Percentiles rank a stretch among this genome's conserved stretches.
phyloP scores from a whole-genome alignment of 495 filamentous ascomycete genomes.

The Penicillium canariense region DNA sequence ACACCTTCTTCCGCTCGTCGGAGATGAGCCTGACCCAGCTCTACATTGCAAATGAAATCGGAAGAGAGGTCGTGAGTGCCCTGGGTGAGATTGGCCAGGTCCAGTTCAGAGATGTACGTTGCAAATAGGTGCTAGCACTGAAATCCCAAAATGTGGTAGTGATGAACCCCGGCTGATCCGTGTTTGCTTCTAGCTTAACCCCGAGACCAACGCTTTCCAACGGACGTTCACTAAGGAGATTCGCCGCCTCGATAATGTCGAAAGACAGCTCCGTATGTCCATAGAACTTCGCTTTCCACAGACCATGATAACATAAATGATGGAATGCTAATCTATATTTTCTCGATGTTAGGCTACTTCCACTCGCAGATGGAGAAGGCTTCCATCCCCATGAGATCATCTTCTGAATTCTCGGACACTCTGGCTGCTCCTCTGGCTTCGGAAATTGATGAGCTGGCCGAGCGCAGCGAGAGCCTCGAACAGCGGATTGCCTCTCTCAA shows the following conservation, averaged over 20 bases:
- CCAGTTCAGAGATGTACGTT: constrained; percentile 92
- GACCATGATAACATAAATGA: neutral
- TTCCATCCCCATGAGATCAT: constrained; percentile 73
- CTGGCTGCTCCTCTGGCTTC: constrained; percentile 82
- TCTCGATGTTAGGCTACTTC: constrained; percentile 66
- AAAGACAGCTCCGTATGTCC: constrained; percentile 86
- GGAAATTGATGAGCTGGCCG: constrained; percentile 93
- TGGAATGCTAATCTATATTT: constrained; percentile 7
- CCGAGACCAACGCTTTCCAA: constrained; percentile 89
- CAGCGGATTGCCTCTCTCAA: constrained; percentile 87
- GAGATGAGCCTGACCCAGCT: constrained; percentile 99
- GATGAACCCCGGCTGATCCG: neutral
- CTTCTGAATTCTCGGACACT: constrained; percentile 80
- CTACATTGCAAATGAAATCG: constrained; percentile 98
- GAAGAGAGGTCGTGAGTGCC: constrained; percentile 94
- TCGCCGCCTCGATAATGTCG: constrained; percentile 93
- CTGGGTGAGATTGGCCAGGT: constrained; percentile 93
- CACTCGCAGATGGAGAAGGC: constrained; percentile 92
- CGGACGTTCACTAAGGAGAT: constrained; percentile 97
- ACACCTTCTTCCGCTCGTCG: constrained; percentile 98
- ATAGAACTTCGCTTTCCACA: neutral
- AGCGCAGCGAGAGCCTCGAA: constrained; percentile 88
- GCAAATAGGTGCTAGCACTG: neutral
- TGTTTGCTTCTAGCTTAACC: constrained; percentile 67
- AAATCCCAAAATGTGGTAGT: neutral